phyloP scores from a whole-genome alignment of 2,329 filamentous ascomycete species.

The Cladophialophora immunda region DNA sequence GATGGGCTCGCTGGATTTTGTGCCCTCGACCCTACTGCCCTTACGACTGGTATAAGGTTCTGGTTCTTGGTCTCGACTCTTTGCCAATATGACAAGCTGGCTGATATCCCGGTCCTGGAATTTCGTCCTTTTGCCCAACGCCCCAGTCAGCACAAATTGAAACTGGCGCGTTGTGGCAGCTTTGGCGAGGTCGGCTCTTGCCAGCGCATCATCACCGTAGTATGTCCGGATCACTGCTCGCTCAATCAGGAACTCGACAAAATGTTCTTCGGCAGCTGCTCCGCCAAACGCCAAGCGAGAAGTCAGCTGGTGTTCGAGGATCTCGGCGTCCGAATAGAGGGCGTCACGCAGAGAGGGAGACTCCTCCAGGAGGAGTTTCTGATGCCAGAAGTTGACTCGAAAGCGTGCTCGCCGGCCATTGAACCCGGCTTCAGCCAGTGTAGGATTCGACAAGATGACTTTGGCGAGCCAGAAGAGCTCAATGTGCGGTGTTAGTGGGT shows the following conservation, averaged over 20 bases:
- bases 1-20: conserved; percentile 31
- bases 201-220: conserved; percentile 80
- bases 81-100: conserved; percentile 90
- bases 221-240: conserved; percentile 83
- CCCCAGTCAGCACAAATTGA: conserved; percentile 82
- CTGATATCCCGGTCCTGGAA: conserved; percentile 65
- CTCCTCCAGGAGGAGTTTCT: conserved; percentile 71
- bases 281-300: conserved; percentile 45
- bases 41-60: conserved; percentile 32
- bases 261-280: conserved; percentile 42
- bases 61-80: conserved; percentile 64
- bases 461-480: conserved; percentile 84
- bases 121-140: conserved; percentile 73
- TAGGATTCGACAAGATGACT: conserved; percentile 61
- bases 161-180: conserved; percentile 76
- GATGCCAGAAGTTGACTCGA: conserved; percentile 77
- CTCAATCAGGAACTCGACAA: conserved; percentile 75
- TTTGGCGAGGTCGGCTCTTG: conserved; percentile 72
- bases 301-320: conserved; percentile 52
- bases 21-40: conserved; percentile 25
- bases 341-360: conserved; percentile 66
- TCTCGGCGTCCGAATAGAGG: conserved; percentile 68
- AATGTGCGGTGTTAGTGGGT: conserved; percentile 81
- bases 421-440: conserved; percentile 55
- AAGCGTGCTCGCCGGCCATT: conserved; percentile 69